Base-by-base conservation (phyloP, 1,284 basidiomycete genomes). In the Fomitopsis palustris region DNA sequence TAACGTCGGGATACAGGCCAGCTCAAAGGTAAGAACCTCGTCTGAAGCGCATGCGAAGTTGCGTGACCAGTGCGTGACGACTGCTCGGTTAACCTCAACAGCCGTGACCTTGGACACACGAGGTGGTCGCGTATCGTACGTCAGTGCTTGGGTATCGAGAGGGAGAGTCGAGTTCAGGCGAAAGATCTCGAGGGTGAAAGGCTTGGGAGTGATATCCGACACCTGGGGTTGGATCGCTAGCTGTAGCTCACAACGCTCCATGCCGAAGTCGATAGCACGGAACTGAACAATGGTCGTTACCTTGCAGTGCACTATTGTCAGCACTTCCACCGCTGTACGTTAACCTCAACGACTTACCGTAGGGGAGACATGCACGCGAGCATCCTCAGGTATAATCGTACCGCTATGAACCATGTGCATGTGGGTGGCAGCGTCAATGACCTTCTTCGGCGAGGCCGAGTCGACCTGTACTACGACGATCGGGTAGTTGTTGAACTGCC, bases 181-280 rank as follows among this genome's bases (percentile, higher is more conserved):
- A 25, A 49, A 49, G 23, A 49, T 12, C 4, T 49, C 45, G 9
- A 49, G 45, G 12, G 23, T 27, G 45, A 49, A 31, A 14, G 45
- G 29, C 29, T 31, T 49, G 25, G 23, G 29, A 7, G 45, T 10
- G 25, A 23, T 27, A 29, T 4, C 41, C n/a, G 41, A 42, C 3
- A 7, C 7, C 29, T 49, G 25, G 14, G 45, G 45, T 10, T 45
- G 10, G 5, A 29, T 27, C 21, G 10, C n/a, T 2, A 49, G 45
- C 17, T 49, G 23, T 3, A 70, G 62, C 51, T 61, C 60, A 56
- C 68, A 70, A 25, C 59, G 56, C 42, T 70, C 68, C 68, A 70
- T 70, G 43, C 68, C 68, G 42, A 57, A 70, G 63, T 70, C 68
- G 54, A 67, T 63, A 9, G 64, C 64, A 35, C 67, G 63, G 61